phyloP scores from a whole-genome alignment of 2,329 filamentous ascomycete genomes.

The Ophiostoma novo-ulmi region DNA sequence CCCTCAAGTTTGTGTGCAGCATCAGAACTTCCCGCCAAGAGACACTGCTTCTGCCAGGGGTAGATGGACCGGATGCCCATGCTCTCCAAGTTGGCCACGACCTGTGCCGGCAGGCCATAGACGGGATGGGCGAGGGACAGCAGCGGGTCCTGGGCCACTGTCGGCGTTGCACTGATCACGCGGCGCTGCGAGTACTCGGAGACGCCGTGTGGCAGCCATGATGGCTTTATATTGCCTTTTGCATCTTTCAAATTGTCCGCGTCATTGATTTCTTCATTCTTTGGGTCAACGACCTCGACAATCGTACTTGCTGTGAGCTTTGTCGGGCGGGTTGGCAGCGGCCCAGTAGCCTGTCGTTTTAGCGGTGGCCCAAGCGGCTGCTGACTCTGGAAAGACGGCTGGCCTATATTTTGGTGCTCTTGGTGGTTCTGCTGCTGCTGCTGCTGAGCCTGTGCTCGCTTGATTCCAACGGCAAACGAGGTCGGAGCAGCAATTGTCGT shows the following conservation, averaged over 20 bases:
- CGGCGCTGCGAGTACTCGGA: conserved; percentile 56
- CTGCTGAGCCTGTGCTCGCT: conserved; percentile 19
- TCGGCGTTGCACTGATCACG: conserved; percentile 49
- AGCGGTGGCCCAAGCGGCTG: neutral
- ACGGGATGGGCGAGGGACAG: conserved; percentile 57
- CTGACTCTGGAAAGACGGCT: neutral
- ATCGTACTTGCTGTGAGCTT: conserved; percentile 14
- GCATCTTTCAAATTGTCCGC: neutral
- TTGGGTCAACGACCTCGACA: neutral
- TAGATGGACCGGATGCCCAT: conserved; percentile 71
- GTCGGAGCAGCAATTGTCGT: conserved; percentile 17
- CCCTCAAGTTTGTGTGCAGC: neutral
- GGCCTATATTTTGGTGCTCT: neutral
- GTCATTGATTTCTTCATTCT: neutral
- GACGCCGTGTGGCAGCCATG: conserved; percentile 39
- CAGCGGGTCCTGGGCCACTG: conserved; percentile 46
- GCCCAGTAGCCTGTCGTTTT: conserved; percentile 9
- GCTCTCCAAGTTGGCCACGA: conserved; percentile 60
- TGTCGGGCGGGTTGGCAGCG: neutral
- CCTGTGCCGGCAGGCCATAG: conserved; percentile 56
- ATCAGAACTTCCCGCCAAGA: conserved; percentile 55
- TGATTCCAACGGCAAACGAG: conserved; percentile 17
- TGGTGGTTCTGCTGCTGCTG: neutral
- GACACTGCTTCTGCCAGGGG: conserved; percentile 72
- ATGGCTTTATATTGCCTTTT: conserved; percentile 17